phyloP scores from a whole-genome alignment of 129 eudicot species.

The Artemisia tridentata region DNA sequence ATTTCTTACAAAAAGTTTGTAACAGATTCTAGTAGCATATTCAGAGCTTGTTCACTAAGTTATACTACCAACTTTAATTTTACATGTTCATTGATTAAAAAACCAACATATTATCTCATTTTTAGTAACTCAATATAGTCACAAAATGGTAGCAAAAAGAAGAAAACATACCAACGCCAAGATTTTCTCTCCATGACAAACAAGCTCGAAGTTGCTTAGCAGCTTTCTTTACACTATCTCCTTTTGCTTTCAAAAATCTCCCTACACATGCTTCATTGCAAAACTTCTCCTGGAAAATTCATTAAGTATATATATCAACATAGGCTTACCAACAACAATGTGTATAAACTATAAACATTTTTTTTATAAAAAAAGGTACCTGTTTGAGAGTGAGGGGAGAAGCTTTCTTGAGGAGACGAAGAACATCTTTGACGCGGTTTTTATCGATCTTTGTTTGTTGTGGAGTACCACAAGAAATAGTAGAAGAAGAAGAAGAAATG shows the following conservation, averaged over 20 bases:
- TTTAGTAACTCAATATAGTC: too few relatives aligned
- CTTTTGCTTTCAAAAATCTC: slow-evolving; percentile 78
- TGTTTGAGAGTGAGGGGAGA: slow-evolving; percentile 83
- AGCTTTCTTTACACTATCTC: slow-evolving; percentile 88
- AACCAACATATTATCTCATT: too few relatives aligned
- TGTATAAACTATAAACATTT: background rate
- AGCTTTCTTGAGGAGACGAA: slow-evolving; percentile 64
- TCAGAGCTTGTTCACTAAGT: too few relatives aligned
- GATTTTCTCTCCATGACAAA: slow-evolving; percentile 85
- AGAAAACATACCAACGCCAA: slow-evolving; percentile 64
- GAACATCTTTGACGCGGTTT: slow-evolving; percentile 70
- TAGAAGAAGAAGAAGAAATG: slow-evolving; percentile 14
- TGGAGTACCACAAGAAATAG: background rate
- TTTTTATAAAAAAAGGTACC: slow-evolving; percentile 27
- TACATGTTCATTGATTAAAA: too few relatives aligned
- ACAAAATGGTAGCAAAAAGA: background rate
- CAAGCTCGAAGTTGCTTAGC: slow-evolving; percentile 77
- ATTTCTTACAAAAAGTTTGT: background rate
- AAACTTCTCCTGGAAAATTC: slow-evolving; percentile 66
- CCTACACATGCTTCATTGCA: slow-evolving; percentile 79
- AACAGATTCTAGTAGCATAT: too few relatives aligned
- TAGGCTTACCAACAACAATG: too few relatives aligned
- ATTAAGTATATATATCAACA: background rate
- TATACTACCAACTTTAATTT: too few relatives aligned
- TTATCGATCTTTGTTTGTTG: slow-evolving; percentile 28